These are phyloP conservation scores for Neoscytalidium dimidiatum DNA, from an alignment of 2,329 filamentous ascomycete genomes.

Conservation along the genomic window DNA sequence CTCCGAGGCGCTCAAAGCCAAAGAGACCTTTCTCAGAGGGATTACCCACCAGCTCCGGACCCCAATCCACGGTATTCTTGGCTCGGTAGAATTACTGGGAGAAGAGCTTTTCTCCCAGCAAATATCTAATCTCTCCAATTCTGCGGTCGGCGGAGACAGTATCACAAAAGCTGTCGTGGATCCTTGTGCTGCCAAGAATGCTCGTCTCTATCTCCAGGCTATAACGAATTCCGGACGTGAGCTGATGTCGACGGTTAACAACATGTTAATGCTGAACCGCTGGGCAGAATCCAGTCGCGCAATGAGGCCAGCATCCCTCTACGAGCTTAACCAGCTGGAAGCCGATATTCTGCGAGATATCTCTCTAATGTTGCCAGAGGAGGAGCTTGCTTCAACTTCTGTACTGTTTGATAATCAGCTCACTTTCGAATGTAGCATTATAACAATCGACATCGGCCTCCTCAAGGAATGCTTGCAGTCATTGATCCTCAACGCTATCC, in stretches of 20 bases:
- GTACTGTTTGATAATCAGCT: constrained; percentile 38
- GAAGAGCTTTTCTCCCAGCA: constrained; percentile 39
- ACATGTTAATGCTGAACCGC: constrained; percentile 45
- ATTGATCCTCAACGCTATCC: constrained; percentile 45
- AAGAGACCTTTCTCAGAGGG: constrained; percentile 48
- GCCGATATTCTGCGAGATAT: constrained; percentile 34
- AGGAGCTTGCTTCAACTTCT: constrained; percentile 29
- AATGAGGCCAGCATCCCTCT: constrained; percentile 26
- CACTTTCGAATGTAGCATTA: constrained; percentile 30
- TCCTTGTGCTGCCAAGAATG: constrained; percentile 21
- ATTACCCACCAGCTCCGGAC: constrained; percentile 52
- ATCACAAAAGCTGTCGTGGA: background rate
- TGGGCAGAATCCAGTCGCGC: constrained; percentile 40
- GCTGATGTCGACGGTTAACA: constrained; percentile 49
- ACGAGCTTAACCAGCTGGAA: constrained; percentile 37
- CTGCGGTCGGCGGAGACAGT: background rate
- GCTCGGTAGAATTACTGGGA: constrained; percentile 43
- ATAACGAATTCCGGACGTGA: constrained; percentile 46
- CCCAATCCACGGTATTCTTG: constrained; percentile 51
- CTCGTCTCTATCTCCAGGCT: constrained; percentile 32
- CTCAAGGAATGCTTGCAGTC: constrained; percentile 48
- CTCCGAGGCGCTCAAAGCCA: constrained; percentile 45
- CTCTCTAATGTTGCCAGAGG: constrained; percentile 30
- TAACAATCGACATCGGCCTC: constrained; percentile 41
- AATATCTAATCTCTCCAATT: constrained; percentile 23